A percentile compares a stretch with the other conserved stretches of the same genome.
Conservation (phyloP, 805 yeast species). For the Candida parachauliodes region DNA sequence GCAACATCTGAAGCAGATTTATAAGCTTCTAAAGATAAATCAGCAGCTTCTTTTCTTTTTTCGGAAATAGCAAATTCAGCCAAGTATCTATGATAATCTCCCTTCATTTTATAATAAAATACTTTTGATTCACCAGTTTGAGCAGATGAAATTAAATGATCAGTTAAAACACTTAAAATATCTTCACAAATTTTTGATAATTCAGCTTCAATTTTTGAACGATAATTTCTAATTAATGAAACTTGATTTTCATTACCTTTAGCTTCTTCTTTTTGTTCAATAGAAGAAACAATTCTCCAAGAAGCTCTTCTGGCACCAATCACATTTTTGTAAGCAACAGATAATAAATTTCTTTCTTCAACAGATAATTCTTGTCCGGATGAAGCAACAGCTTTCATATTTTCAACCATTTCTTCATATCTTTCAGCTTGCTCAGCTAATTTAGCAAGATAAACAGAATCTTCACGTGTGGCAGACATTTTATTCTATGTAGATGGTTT, state of each 20-base stretch:
- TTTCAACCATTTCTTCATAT: constrained; percentile 98
- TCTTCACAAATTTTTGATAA: constrained; percentile 92
- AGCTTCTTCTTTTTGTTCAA: constrained; percentile 96
- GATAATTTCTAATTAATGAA: constrained; percentile 84
- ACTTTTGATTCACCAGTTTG: constrained; percentile 97
- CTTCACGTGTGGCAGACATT: constrained; percentile 91
- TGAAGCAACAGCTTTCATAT: constrained; percentile 96
- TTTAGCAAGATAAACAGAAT: constrained; percentile 95
- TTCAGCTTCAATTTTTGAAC: constrained; percentile 90
- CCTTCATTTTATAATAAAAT: constrained; percentile 98
- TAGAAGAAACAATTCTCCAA: constrained; percentile 97
- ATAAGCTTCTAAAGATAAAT: constrained; percentile 89
- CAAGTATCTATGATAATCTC: constrained; percentile 98
- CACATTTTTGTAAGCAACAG: constrained; percentile 97
- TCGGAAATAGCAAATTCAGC: constrained; percentile 95
- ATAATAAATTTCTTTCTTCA: constrained; percentile 94
- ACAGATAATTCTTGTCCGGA: constrained; percentile 93
- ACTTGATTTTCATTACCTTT: constrained; percentile 94
- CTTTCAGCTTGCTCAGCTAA: constrained; percentile 99
- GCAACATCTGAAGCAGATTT: constrained; percentile 96
- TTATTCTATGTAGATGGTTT: constrained; percentile 8
- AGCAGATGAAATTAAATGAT: constrained; percentile 90
- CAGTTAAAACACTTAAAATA: constrained; percentile 79
- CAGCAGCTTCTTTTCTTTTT: constrained; percentile 89
- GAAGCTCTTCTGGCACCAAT: constrained; percentile 99